phyloP scores from a whole-genome alignment of 345 rosid genomes.

The Mercurialis annua region DNA sequence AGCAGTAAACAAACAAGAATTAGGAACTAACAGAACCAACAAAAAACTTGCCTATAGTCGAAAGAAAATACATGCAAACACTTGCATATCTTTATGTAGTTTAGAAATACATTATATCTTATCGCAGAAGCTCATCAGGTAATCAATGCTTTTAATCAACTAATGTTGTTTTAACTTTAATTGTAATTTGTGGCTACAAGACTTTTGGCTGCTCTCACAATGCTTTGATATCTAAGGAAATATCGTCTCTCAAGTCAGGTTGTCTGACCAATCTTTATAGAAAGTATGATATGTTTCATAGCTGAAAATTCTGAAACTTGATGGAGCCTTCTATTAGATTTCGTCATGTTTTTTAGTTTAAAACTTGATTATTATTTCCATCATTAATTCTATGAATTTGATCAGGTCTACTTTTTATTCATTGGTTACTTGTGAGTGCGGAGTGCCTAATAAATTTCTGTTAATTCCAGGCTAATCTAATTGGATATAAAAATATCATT shows the following conservation, averaged over 20 bases:
- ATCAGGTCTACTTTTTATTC: not conserved
- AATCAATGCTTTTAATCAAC: not conserved
- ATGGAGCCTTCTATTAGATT: not conserved
- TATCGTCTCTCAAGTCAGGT: not conserved
- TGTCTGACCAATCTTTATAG: not conserved
- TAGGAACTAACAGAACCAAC: too few relatives aligned
- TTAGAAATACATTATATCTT: too few relatives aligned
- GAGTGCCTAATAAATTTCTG: conserved; percentile 8
- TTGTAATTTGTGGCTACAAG: not conserved
- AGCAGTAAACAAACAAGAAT: too few relatives aligned
- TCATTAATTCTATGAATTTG: not conserved
- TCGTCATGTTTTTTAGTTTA: not conserved
- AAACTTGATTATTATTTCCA: not conserved
- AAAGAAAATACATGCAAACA: too few relatives aligned
- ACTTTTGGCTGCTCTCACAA: too few relatives aligned
- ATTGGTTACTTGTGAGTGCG: not conserved
- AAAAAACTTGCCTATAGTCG: too few relatives aligned
- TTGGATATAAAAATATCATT: conserved; percentile 58
- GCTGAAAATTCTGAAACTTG: not conserved
- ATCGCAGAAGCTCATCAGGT: not conserved
- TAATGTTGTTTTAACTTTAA: not conserved
- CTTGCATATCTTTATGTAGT: too few relatives aligned
- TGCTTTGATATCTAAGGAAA: not conserved
- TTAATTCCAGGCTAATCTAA: conserved; percentile 67
- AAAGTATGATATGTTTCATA: not conserved